Evolutionary conservation across 2,329 filamentous ascomycete genomes (phyloP).

Genomic region (Akanthomyces uredinophilus): DNA sequence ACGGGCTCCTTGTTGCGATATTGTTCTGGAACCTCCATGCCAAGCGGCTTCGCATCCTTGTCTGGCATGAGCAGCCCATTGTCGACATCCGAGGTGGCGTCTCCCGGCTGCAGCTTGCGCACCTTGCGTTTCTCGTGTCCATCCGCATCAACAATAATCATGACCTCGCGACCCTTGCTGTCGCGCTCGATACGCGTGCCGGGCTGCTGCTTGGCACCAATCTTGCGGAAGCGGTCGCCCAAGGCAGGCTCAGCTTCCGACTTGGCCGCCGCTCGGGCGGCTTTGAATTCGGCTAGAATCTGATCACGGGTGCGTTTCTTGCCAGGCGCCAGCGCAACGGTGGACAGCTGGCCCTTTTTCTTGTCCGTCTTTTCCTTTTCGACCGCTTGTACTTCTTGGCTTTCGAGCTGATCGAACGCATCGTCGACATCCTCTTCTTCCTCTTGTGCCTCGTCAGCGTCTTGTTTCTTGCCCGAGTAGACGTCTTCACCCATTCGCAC

Average conservation of each 20-base stretch:
- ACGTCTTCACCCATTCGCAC: slow-evolving; percentile 66
- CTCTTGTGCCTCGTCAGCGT: slow-evolving; percentile 24
- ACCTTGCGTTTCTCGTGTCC: slow-evolving; percentile 63
- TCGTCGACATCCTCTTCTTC: slow-evolving; percentile 50
- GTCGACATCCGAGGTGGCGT: slow-evolving; percentile 30
- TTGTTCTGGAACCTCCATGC: slow-evolving; percentile 61
- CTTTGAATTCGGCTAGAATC: slow-evolving; percentile 63
- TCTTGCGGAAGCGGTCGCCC: slow-evolving; percentile 59
- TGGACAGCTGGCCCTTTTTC: slow-evolving; percentile 59
- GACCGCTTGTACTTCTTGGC: slow-evolving; percentile 48
- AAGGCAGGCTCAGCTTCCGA: slow-evolving; percentile 46
- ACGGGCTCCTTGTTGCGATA: slow-evolving; percentile 43
- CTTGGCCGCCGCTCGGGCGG: slow-evolving; percentile 55
- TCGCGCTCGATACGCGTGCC: slow-evolving; percentile 57
- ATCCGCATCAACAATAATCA: slow-evolving; percentile 62
- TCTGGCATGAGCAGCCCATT: slow-evolving; percentile 48
- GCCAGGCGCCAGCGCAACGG: slow-evolving; percentile 45
- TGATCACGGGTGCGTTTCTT: slow-evolving; percentile 62
- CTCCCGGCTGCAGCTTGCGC: slow-evolving; percentile 43
- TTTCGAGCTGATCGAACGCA: slow-evolving; percentile 56
- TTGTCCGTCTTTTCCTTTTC: slow-evolving; percentile 45
- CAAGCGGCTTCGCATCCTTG: slow-evolving; percentile 52
- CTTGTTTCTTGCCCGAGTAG: slow-evolving; percentile 33
- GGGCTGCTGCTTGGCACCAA: slow-evolving; percentile 49
- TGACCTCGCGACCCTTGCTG: slow-evolving; percentile 55